Base-by-base conservation (phyloP, 345 rosid species). In the Rhodamnia rubescens region DNA sequence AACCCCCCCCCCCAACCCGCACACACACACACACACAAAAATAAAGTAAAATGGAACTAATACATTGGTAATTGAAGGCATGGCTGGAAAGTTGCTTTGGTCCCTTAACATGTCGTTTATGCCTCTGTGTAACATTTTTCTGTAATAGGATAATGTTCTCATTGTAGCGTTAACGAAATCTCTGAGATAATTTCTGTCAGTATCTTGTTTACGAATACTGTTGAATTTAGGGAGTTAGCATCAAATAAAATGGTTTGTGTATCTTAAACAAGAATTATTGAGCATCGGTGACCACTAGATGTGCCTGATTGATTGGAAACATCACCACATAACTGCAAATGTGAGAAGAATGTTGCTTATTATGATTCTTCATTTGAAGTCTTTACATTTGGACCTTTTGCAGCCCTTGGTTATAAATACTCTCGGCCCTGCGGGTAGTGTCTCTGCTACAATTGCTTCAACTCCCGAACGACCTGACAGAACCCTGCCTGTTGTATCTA, bases 331-430 rank as follows among this genome's bases (percentile, higher is more conserved):
- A 5, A 47, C 80, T 69, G 47, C 47, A 36, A 36, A 18, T 18
- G 24, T 18, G 78, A 32, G 83, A 49, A 24, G 32, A 49, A 7
- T 26, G n/a, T 27, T 82, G 32, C 7, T 22, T 52, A 20, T 29
- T 20, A 82, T 15, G 84, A 50, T 82, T 82, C 21, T 82, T 50
- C 59, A 51, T 51, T 82, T 82, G 84, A 53, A 40, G 59, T 82
- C 57, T 82, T 26, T 83, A 51, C 26, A 57, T 13, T 9, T 58
- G 52, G 84, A 53, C 85, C 82, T 83, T 51, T 81, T 82, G 86
- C 90, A 91, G 93, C 91, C 93, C 20, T 85, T 91, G 85, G 88
- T 89, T 64, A 88, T 90, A 9, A 91, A 87, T 59, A 87, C 93
- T 64, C 91, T 89, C 49, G 91, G 93, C 80, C 91, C 90, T 26